Percentiles rank a stretch among this genome's conserved stretches.
Evolutionary conservation across 2,329 filamentous ascomycete species (phyloP).

Genomic region (Alternaria hordeiaustralica): DNA sequence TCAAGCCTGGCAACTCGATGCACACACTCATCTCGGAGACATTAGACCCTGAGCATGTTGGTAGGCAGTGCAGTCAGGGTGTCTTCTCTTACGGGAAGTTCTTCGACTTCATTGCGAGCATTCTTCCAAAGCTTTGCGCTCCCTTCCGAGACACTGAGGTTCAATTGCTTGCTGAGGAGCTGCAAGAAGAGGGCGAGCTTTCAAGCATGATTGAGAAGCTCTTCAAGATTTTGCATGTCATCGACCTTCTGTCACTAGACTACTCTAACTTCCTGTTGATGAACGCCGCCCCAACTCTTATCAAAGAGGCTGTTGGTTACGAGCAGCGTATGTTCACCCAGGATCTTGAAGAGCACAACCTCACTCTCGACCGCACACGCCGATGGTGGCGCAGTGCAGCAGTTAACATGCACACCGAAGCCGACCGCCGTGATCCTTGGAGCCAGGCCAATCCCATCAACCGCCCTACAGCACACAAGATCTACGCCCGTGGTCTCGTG

Average conservation of each 20-base stretch:
- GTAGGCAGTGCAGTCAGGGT: slow-evolving; percentile 71
- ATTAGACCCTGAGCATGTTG: slow-evolving; percentile 74
- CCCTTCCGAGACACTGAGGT: slow-evolving; percentile 81
- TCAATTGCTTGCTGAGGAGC: slow-evolving; percentile 69
- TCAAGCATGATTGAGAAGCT: slow-evolving; percentile 77
- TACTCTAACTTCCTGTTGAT: slow-evolving; percentile 83
- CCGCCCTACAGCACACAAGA: slow-evolving; percentile 70
- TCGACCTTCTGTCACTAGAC: slow-evolving; percentile 79
- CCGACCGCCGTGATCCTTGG: slow-evolving; percentile 71
- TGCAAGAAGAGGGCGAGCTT: slow-evolving; percentile 53
- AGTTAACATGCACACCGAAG: slow-evolving; percentile 69
- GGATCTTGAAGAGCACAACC: slow-evolving; percentile 63
- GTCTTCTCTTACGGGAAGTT: slow-evolving; percentile 83
- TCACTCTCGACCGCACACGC: slow-evolving; percentile 66
- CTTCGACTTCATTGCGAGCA: slow-evolving; percentile 75
- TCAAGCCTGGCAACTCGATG: slow-evolving; percentile 75
- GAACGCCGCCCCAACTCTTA: slow-evolving; percentile 72
- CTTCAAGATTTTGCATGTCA: slow-evolving; percentile 75
- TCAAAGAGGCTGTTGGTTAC: slow-evolving; percentile 74
- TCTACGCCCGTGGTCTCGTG: slow-evolving; percentile 78
- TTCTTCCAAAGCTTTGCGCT: slow-evolving; percentile 80
- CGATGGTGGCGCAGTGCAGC: slow-evolving; percentile 71
- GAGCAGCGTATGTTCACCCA: slow-evolving; percentile 75
- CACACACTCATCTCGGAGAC: slow-evolving; percentile 77
- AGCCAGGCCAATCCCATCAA: slow-evolving; percentile 62